Evolutionary conservation across 768 basidiomycete genomes (phyloP).

Genomic region (Leccinum uliginosum): DNA sequence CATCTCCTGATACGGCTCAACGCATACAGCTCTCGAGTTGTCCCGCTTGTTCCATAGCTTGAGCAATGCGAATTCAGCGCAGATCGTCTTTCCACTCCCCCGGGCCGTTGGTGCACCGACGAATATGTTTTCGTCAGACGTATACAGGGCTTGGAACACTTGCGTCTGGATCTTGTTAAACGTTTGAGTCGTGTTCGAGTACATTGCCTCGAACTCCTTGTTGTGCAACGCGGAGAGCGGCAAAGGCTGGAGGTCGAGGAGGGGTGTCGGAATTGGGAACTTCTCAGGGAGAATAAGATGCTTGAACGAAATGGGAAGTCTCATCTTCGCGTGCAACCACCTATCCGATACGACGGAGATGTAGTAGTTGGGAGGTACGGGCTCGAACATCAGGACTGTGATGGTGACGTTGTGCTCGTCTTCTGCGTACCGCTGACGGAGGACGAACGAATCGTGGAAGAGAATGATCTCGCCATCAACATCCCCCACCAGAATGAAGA

Average conservation of each 20-base stretch:
- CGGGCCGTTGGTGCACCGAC: conserved; percentile 94
- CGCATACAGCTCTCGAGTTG: conserved; percentile 81
- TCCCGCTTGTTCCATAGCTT: conserved; percentile 92
- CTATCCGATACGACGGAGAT: conserved; percentile 92
- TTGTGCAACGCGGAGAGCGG: conserved; percentile 92
- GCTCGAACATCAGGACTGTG: conserved; percentile 95
- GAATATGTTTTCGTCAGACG: conserved; percentile 94
- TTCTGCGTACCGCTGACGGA: conserved; percentile 87
- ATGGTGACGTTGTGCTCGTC: conserved; percentile 94
- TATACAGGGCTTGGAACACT: conserved; percentile 97
- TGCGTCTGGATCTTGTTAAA: conserved; percentile 99
- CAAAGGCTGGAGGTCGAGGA: conserved; percentile 88
- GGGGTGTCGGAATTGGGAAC: conserved; percentile 88
- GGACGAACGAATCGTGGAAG: conserved; percentile 90
- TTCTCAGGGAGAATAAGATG: conserved; percentile 96
- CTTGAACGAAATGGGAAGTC: conserved; percentile 94
- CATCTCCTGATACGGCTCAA: conserved; percentile 98
- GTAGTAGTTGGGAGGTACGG: conserved; percentile 97
- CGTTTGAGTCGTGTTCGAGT: conserved; percentile 69
- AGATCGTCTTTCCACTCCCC: conserved; percentile 97
- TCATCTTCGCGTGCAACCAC: conserved; percentile 94
- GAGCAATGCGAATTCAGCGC: conserved; percentile 92
- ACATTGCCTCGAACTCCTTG: conserved; percentile 86
- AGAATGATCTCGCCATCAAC: conserved; percentile 96
- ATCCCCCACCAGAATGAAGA: conserved; percentile 93